Conservation (phyloP, 2,329 filamentous ascomycete genomes). For the Curvularia hawaiiensis region DNA sequence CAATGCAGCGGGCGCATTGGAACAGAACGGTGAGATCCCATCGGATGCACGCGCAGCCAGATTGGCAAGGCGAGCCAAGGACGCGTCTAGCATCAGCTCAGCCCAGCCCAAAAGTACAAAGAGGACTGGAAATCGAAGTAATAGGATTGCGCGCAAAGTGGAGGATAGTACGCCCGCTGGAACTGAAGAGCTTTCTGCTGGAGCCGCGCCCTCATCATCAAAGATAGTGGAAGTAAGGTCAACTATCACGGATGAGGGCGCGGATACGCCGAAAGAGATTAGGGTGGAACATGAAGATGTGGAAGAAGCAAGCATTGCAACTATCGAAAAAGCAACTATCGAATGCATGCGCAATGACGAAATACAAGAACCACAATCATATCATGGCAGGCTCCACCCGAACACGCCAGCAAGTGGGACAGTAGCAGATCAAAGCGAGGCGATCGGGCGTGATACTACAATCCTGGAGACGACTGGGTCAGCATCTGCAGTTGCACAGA, state of each 20-base stretch:
- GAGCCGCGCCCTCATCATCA: not conserved
- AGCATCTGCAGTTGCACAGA: not conserved
- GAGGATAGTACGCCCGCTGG: not conserved
- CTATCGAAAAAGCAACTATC: conserved; percentile 9
- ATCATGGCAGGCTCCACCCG: conserved; percentile 6
- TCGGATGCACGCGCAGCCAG: conserved; percentile 14
- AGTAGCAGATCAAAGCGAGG: not conserved
- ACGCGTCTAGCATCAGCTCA: not conserved
- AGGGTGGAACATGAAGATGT: not conserved
- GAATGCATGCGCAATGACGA: conserved; percentile 3
- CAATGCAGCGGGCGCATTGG: not conserved
- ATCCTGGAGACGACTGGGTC: not conserved
- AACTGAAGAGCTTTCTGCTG: not conserved
- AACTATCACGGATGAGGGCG: not conserved
- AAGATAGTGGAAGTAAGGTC: not conserved
- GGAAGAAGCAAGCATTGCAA: conserved; percentile 3
- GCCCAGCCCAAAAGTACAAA: not conserved
- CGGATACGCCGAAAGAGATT: not conserved
- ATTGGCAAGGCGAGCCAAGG: conserved; percentile 14
- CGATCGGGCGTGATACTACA: not conserved
- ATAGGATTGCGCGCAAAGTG: conserved; percentile 1
- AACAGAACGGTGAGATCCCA: not conserved
- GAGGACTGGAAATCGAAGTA: not conserved
- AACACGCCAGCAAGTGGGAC: conserved; percentile 2
- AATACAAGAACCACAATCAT: not conserved